Evolutionary conservation across 2,329 filamentous ascomycete genomes (phyloP), one percentile per base, ranked within the genome.

Genomic region (Ceratocystis lukuohia): DNA sequence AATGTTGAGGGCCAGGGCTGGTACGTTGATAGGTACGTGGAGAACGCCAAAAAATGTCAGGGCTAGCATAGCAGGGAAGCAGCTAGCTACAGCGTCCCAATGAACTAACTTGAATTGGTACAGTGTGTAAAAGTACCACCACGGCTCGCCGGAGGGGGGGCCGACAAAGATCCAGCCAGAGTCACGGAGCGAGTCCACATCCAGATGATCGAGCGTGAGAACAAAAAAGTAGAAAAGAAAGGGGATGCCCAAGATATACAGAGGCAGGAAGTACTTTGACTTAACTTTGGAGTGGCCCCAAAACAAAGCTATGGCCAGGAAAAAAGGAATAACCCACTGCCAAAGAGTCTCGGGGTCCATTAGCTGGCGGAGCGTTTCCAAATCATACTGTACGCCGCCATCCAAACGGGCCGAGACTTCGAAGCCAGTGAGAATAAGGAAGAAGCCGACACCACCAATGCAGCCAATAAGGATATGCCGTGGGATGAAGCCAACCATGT

Each of bases 1-100:
- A 3, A 89, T 90, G 41, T 91, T 91, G 62, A 96, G 87, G 0
- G 91, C 94, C 67, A 99, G 78, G 1, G 94, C 94, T 1, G 94
- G 94, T 3, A 99, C 92, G 72, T 99, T 99, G 76, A 99, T 99
- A 0, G 94, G 94, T 2, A 99, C 94, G 74, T 99, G 94, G 2
- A 99, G 82, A 66, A 99, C 88, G 64, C 94, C 94, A 72, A 99
- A 99, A 78, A 99, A 99, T 0, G 94, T 97, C 68, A 99, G 78
- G 0, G 94, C 94, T 71, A 99, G 86, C 89, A 99, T 97, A 37
- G 94, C 92, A 0, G 94, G 94, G 37, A 96, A 82, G 0, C 88
- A 92, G 72, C 91, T 86, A n/a, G 81, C 77, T 62, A 99, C 82
- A 2, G 93, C 94, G 57, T 82, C 81, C 88, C 90, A 96, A 71